Conservation (phyloP, 23 red algal species). For the Gracilaria caudata region DNA sequence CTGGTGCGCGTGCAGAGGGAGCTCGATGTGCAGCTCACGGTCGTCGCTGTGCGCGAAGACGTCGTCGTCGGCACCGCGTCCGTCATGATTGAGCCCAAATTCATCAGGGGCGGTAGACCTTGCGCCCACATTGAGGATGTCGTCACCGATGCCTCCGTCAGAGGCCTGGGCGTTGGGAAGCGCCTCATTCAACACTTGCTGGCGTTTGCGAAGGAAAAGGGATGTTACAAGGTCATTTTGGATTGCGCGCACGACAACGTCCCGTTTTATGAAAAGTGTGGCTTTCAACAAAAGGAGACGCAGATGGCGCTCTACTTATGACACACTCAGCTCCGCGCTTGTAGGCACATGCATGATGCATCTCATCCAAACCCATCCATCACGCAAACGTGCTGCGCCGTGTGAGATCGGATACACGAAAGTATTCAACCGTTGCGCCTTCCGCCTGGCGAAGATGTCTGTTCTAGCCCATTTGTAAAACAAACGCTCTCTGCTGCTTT, state of each 20-base stretch:
- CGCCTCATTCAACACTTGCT: conserved; percentile 48
- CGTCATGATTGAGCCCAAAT: conserved; percentile 81
- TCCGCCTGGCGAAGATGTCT: neutral
- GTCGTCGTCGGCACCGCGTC: conserved; percentile 53
- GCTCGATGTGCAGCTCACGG: conserved; percentile 25
- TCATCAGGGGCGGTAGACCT: conserved; percentile 60
- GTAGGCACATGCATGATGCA: neutral
- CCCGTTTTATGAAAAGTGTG: conserved; percentile 82
- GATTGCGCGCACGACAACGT: conserved; percentile 71
- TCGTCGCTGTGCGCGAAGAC: conserved; percentile 27
- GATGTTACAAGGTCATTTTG: conserved; percentile 89
- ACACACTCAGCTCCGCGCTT: neutral
- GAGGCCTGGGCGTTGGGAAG: conserved; percentile 53
- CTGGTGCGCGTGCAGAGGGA: conserved; percentile 30
- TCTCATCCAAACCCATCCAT: no score
- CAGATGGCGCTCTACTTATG: conserved; percentile 88
- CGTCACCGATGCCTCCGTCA: conserved; percentile 47
- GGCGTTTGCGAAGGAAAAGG: conserved; percentile 38
- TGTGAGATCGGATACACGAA: no score
- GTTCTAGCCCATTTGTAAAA: neutral
- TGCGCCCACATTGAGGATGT: conserved; percentile 87
- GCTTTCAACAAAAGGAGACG: conserved; percentile 58
- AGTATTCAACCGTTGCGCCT: no score
- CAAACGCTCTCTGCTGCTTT: neutral
- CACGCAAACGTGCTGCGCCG: no score